Evolutionary conservation across 345 rosid genomes (phyloP), one percentile per base, ranked within the genome.

Genomic region (Bruguiera gymnorhiza): DNA sequence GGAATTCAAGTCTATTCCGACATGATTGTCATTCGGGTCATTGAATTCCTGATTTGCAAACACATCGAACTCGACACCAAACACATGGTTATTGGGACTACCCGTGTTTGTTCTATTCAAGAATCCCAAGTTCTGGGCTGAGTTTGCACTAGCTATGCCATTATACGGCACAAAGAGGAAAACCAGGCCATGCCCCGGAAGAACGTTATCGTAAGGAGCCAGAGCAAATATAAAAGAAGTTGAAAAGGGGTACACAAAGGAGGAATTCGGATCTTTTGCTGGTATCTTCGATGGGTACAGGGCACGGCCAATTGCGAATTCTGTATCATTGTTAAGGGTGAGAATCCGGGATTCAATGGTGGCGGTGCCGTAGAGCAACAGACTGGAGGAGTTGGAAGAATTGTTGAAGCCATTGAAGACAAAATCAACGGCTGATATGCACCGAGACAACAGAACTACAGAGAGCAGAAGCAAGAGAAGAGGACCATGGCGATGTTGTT

Each of bases 141-240:
- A 46, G 20, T 43, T 81, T 0, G 96, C 74, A 1, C 88, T 80
- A 13, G 79, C 15, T 36, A 86, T 78, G 5, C 83, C 92, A 0
- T 72, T 61, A 36, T 50, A 73, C 2, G 90, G 92, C 20, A 83
- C 77, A 48, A 86, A 90, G 65, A 87, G 62, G 50, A 93, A 85
- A 54, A 85, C 97, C 1, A 89, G 13, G 34, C 97, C 96, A 39
- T 90, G 97, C 0, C 96, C 92, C 0, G 92, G 80, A 1, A 77
- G 88, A 26, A 62, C 70, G 34, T 70, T 59, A 61, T 43, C 46
- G 78, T 75, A 87, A 6, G 90, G 93, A 59, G 93, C 77, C 73
- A 87, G 79, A 62, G 96, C 81, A 73, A 93, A 90, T 73, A 86
- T 83, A 69, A 90, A 90, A 4, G 97, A 86, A 24, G 97, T 84